A percentile compares a stretch with the other conserved stretches of the same genome.
Evolutionary conservation across 2,329 filamentous ascomycete genomes (phyloP).

Genomic region (Colletotrichum somersetense): DNA sequence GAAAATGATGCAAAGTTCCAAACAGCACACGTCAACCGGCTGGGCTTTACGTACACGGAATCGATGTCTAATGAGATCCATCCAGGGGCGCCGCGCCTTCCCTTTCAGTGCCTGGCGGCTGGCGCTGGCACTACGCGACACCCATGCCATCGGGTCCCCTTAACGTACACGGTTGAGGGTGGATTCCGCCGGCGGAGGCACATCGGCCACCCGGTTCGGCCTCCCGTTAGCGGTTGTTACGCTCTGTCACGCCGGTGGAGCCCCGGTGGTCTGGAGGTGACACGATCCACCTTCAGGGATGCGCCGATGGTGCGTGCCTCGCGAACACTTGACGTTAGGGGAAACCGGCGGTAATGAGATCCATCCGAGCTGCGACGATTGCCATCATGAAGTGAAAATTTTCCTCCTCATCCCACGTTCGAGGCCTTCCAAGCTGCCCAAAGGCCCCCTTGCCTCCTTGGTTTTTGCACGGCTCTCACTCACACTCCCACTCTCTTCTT

Average conservation of each 20-base stretch:
- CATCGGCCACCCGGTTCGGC: conserved; percentile 40
- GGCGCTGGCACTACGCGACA: conserved; percentile 33
- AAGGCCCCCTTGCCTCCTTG: conserved; percentile 2
- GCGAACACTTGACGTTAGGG: conserved; percentile 43
- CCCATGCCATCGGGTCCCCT: conserved; percentile 42
- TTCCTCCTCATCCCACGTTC: conserved; percentile 12
- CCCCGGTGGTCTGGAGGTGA: conserved; percentile 20
- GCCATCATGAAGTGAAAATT: conserved; percentile 40
- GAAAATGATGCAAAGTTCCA: conserved; percentile 27
- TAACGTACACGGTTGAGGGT: conserved; percentile 42
- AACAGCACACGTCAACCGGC: conserved; percentile 38
- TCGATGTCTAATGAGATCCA: conserved; percentile 43
- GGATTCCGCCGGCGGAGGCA: conserved; percentile 35
- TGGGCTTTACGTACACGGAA: conserved; percentile 43
- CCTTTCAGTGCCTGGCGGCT: conserved; percentile 41
- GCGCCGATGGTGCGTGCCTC: conserved; percentile 32
- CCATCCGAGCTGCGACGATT: conserved; percentile 34
- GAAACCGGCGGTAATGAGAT: conserved; percentile 39
- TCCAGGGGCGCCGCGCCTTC: conserved; percentile 40
- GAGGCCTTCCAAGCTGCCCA: background rate
- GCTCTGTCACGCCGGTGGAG: conserved; percentile 36
- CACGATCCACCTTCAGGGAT: conserved; percentile 28
- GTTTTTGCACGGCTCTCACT: background rate
- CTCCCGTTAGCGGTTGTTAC: conserved; percentile 37
- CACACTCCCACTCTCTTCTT: too few species aligned